Evolutionary conservation across 371 early-diverging fungal genomes (phyloP), one percentile per base, ranked within the genome.

Genomic region (Entomophthora muscae): DNA sequence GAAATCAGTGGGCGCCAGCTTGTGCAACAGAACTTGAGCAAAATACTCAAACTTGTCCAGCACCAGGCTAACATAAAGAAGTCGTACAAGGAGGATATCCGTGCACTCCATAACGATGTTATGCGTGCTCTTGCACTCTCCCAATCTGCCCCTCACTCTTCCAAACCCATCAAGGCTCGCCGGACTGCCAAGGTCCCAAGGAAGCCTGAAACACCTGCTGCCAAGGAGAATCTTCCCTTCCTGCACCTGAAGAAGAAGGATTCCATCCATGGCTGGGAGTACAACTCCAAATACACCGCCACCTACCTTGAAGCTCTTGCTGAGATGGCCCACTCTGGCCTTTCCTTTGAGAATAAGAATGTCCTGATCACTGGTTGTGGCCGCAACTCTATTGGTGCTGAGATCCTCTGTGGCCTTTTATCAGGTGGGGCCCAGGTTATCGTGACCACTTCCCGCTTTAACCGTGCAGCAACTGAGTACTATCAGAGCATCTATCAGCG

Each of bases 371-470:
- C 93, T 42, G 95, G 95, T 66, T n/a, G n/a, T n/a, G n/a, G n/a
- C n/a, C n/a, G n/a, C n/a, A n/a, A n/a, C n/a, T n/a, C n/a, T n/a
- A n/a, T 96, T 71, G 95, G 91, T 66, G 30, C 89, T 24, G 85
- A 89, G 67, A 73, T 94, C 32, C 76, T 96, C 66, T 83, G 87
- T 78, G 88, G 88, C 31, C 78, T 93, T 63, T 73, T 96, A 56
- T 76, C 85, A 24, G 95, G 95, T 71, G 95, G 97, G 59, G 91
- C 93, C 64, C 78, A 83, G 70, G 90, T 95, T 7, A 75, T 95
- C 62, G 92, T 91, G 2, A 96, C 97, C 13, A 95, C 95, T 52
- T 91, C 92, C 26, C 83, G 90, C 68, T 96, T 86, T 81, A 89
- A 83, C 69, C 85, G 84, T 66, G 74, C 77, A n/a, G 83, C 82